These are phyloP conservation scores for Aspergillus leporis DNA, from an alignment of 495 filamentous ascomycete genomes.

Conservation along the genomic window DNA sequence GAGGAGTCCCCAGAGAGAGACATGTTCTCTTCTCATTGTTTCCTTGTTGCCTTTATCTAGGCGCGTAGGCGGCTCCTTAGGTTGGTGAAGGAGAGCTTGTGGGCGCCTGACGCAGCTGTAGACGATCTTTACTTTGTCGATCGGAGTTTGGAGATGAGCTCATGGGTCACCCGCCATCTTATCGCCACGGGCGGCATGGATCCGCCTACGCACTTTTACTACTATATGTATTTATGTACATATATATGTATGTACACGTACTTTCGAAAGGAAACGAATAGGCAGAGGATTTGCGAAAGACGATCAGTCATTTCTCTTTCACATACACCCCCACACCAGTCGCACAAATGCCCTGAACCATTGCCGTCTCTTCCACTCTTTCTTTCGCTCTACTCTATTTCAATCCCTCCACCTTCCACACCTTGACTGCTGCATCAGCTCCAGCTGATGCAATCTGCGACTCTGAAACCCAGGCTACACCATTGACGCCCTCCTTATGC, in stretches of 20 bases:
- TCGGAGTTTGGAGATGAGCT: constrained; percentile 4
- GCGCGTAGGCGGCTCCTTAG: not conserved
- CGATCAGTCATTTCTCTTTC: too few species aligned
- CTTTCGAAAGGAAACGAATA: not conserved
- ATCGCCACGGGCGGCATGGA: constrained; percentile 3
- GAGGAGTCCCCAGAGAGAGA: constrained; percentile 33
- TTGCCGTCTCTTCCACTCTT: not conserved
- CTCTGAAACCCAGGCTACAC: constrained; percentile 78
- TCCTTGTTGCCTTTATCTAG: not conserved
- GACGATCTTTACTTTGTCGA: constrained; percentile 1
- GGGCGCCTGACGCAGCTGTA: not conserved
- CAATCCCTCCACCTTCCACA: constrained; percentile 75
- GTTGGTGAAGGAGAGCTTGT: not conserved
- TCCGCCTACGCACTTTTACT: constrained; percentile 1
- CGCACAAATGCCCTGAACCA: not conserved
- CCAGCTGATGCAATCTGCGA: constrained; percentile 76
- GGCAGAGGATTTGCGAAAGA: not conserved
- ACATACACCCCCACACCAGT: not conserved
- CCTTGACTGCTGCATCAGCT: constrained; percentile 86
- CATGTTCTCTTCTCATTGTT: constrained; percentile 29
- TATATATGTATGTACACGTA: not conserved
- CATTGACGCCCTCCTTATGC: constrained; percentile 93
- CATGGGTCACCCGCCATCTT: constrained; percentile 6
- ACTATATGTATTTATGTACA: not conserved
- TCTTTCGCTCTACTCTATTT: constrained; percentile 32